These are phyloP conservation scores for Ammopiptanthus mongolicus DNA, from an alignment of 306 rosid genomes.

Conservation along the genomic window DNA sequence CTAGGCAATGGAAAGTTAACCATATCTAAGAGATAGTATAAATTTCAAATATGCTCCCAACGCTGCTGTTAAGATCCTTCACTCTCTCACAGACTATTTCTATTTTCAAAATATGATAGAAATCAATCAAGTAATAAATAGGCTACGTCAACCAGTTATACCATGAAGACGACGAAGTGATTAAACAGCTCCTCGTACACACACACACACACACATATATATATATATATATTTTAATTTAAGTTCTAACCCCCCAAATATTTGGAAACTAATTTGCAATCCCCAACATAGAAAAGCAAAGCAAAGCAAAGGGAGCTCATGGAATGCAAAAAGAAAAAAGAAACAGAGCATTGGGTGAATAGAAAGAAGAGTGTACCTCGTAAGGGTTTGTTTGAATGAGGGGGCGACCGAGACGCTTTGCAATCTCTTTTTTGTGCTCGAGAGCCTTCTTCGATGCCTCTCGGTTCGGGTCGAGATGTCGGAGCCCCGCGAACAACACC, in stretches of 20 bases:
- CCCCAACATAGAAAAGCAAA: background rate
- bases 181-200: background rate
- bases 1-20: background rate
- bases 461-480: slow-evolving; percentile 87
- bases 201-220: no score
- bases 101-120: background rate
- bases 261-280: background rate
- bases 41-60: background rate
- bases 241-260: background rate
- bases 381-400: slow-evolving; percentile 83
- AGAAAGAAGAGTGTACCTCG: slow-evolving; percentile 44
- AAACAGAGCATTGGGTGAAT: background rate
- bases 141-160: no score
- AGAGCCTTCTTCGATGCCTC: slow-evolving; percentile 80
- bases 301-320: background rate
- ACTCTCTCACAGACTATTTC: background rate
- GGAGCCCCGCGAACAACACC: slow-evolving; percentile 70
- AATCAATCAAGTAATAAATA: no score
- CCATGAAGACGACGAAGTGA: background rate
- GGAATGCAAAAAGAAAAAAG: background rate
- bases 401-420: slow-evolving; percentile 96
- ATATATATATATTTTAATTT: no score
- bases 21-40: background rate
- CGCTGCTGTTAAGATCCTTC: background rate
- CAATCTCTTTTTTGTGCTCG: slow-evolving; percentile 87